phyloP scores from a whole-genome alignment of 2,329 filamentous ascomycete species.

The Epichloe elymi region DNA sequence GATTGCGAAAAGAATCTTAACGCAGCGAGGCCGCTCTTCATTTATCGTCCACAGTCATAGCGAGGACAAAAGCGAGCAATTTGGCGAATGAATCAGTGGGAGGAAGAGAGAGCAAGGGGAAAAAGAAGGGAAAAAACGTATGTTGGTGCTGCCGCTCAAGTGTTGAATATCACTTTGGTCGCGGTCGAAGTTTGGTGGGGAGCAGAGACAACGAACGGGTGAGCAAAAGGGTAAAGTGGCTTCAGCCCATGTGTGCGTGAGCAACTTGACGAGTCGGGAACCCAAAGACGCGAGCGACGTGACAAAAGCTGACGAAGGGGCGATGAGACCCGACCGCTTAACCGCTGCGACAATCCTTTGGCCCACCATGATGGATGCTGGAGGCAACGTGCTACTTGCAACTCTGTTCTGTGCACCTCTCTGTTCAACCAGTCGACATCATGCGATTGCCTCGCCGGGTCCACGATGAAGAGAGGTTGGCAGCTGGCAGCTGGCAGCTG shows the following conservation, averaged over 20 bases:
- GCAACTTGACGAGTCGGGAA: no score
- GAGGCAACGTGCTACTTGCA: background rate
- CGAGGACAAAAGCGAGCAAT: background rate
- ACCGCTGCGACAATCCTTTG: background rate
- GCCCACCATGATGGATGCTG: background rate
- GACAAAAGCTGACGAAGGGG: background rate
- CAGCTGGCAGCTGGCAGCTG: no score
- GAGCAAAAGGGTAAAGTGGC: background rate
- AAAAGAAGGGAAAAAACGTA: background rate
- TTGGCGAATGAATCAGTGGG: background rate
- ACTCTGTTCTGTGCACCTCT: background rate
- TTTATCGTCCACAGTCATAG: background rate
- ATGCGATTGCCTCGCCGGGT: background rate
- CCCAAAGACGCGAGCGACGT: background rate
- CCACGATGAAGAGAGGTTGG: background rate
- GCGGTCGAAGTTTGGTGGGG: no score
- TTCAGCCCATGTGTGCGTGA: background rate
- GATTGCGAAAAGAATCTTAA: background rate
- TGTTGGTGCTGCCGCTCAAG: background rate
- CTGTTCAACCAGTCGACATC: background rate
- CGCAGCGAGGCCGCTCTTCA: background rate
- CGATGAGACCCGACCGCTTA: background rate
- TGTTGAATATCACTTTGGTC: background rate
- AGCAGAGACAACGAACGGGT: no score
- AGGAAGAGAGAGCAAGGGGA: background rate